Evolutionary conservation across 257 asterid species (phyloP).

Genomic region (Fraxinus cuspidata): DNA sequence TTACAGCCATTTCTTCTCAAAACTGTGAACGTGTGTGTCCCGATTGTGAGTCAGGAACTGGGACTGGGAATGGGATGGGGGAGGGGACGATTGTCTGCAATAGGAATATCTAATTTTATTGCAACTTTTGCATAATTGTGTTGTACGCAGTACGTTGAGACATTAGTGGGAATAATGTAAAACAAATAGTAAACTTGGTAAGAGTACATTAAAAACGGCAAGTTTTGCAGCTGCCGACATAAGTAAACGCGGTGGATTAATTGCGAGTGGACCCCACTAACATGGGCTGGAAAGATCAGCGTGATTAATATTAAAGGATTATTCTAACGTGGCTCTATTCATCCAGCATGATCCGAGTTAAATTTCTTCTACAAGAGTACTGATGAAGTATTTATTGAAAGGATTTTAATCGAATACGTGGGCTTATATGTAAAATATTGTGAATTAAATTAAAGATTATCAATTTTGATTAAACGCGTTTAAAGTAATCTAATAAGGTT

Average conservation of each 20-base stretch:
- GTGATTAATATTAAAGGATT: background rate
- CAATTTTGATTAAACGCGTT: too few species aligned
- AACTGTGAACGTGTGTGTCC: constrained; percentile 17
- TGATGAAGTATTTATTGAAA: too few species aligned
- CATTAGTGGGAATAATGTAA: background rate
- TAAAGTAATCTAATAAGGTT: too few species aligned
- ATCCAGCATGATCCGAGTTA: too few species aligned
- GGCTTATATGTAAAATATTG: too few species aligned
- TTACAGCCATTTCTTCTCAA: constrained; percentile 36
- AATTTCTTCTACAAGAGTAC: too few species aligned
- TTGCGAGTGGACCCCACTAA: constrained; percentile 23
- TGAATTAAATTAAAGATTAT: too few species aligned
- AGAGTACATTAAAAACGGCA: constrained; percentile 12
- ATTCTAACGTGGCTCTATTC: too few species aligned
- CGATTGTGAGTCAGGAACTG: constrained; percentile 27
- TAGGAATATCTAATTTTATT: background rate
- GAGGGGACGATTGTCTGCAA: constrained; percentile 4
- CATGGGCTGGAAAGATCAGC: background rate
- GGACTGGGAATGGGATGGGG: background rate
- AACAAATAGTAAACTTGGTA: background rate
- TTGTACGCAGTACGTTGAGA: constrained; percentile 23
- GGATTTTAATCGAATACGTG: too few species aligned
- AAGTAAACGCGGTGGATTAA: constrained; percentile 16
- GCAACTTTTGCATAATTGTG: constrained; percentile 10
- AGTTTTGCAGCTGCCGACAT: background rate